Evolutionary conservation across 208 protist genomes (phyloP), one percentile per base, ranked within the genome.

Genomic region (Kentomonas sorsogonicus): DNA sequence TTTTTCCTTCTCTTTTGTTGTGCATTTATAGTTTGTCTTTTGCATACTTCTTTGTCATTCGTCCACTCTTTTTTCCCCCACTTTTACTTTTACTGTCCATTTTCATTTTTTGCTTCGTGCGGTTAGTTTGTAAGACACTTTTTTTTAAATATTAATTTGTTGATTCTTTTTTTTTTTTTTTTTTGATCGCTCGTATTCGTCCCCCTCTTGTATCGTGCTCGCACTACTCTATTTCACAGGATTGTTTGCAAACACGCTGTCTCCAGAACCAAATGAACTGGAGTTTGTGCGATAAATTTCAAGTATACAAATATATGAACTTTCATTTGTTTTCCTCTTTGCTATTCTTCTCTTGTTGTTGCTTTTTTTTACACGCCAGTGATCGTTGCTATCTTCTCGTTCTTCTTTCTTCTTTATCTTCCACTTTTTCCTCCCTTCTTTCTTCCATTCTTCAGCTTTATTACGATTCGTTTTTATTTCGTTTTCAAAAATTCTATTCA

Each of bases 351-450:
- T 52, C 27, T 23, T 51, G 47, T 50, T 38, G 22, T 43, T 9
- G 31, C 16, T 39, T 7, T 61, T 48, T 62, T 62, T 56, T n/a
- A 23, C 23, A 52, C 57, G 50, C 15, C 44, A 58, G 3, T 75
- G 15, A 48, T 41, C 54, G 16, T 54, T 13, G 60, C 33, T 60
- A 3, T 68, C 6, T 51, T 27, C 25, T 40, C 41, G 22, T 3
- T 61, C 3, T 5, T 25, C 22, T 43, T 54, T 13, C 31, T 27
- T n/a, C 10, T 7, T 58, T 59, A 25, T 45, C 26, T 53, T 50
- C 29, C 47, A 25, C 29, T n/a, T 16, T 10, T 15, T 20, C 56
- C 23, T 58, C 11, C 45, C 23, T 4, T 9, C 38, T 56, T 15
- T 50, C 16, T 45, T 40, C 16, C 7, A 30, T 23, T 31, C 31